phyloP scores from a whole-genome alignment of 257 asterid species.

The Solanum bukasovii region DNA sequence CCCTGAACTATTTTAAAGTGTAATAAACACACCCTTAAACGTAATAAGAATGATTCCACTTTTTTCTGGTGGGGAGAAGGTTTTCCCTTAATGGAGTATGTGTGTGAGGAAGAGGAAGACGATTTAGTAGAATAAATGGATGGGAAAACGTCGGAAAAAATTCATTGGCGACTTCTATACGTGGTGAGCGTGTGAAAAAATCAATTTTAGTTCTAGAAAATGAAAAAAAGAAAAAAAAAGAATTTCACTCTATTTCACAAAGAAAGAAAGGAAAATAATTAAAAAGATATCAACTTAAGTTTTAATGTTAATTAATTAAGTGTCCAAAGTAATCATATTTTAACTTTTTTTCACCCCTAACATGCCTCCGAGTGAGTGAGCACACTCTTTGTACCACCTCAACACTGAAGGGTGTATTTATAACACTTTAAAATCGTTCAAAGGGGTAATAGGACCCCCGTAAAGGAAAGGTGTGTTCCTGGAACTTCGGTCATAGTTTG shows the following conservation, averaged over 20 bases:
- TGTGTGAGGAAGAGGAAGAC: not conserved
- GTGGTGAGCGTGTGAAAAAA: not conserved
- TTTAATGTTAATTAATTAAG: not conserved
- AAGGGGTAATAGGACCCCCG: not conserved
- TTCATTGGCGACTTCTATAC: not conserved
- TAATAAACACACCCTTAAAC: not conserved
- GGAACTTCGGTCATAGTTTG: not conserved
- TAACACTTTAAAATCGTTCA: not conserved
- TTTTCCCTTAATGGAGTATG: not conserved
- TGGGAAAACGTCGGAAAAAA: not conserved
- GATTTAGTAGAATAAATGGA: not conserved
- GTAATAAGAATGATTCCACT: not conserved
- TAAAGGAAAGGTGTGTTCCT: not conserved
- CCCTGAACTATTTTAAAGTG: not conserved
- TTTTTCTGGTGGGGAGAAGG: not conserved
- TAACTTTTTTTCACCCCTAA: not conserved
- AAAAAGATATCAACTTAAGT: not conserved
- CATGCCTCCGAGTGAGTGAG: not conserved
- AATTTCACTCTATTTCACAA: not conserved
- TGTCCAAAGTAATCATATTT: not conserved
- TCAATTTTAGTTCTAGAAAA: not conserved
- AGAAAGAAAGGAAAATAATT: not conserved
- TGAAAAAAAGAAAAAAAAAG: not conserved
- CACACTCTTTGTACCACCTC: not conserved
- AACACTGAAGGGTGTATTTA: not conserved